These are phyloP conservation scores for Vicia sativa DNA, from an alignment of 306 rosid species.

Conservation along the genomic window DNA sequence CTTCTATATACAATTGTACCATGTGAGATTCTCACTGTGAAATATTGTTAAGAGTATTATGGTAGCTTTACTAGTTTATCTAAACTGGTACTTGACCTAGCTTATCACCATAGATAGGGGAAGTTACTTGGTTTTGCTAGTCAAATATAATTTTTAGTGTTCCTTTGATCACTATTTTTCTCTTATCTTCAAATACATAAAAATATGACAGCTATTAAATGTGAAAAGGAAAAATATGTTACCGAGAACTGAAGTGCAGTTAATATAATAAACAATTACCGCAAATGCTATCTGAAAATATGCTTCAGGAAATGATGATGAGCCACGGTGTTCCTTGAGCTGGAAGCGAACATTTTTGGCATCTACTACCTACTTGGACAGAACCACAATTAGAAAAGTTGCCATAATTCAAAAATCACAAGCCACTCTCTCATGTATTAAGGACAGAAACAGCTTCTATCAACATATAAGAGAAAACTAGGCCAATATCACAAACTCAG, in stretches of 20 bases:
- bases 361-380: constrained; percentile 71
- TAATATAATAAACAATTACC: constrained; percentile 48
- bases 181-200: neutral
- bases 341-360: constrained; percentile 86
- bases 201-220: constrained; percentile 7
- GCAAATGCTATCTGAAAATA: constrained; percentile 89
- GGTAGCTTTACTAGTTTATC: constrained; percentile 10
- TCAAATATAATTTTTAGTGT: too few species aligned
- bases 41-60: constrained; percentile 14
- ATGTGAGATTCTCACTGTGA: constrained; percentile 16
- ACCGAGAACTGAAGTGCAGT: constrained; percentile 16
- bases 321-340: constrained; percentile 60
- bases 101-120: constrained; percentile 15
- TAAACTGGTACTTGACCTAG: neutral
- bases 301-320: constrained; percentile 91
- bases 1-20: constrained; percentile 15
- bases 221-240: neutral
- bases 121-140: too few species aligned
- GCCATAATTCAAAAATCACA: constrained; percentile 3
- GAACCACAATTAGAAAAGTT: constrained; percentile 32
- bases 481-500: neutral
- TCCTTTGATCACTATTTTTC: neutral
- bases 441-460: constrained; percentile 25
- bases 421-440: constrained; percentile 10
- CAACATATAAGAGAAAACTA: constrained; percentile 13